Conservation (phyloP, 331 rosid species). For the Spiraea crenata region DNA sequence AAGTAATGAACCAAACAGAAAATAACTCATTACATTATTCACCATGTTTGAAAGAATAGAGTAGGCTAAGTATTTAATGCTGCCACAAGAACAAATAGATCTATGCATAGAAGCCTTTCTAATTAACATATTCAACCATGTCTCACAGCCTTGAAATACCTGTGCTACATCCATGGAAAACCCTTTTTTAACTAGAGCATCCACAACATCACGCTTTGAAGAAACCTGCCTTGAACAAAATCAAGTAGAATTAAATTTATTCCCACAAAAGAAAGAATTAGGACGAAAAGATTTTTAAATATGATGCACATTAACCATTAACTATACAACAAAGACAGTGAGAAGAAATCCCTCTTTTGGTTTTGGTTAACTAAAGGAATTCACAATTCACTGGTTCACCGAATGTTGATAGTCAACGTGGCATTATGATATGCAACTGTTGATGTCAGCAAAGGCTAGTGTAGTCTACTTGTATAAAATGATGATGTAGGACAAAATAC, state of each 20-base stretch:
- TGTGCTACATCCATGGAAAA: constrained; percentile 90
- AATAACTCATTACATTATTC: not conserved
- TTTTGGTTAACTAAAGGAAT: not conserved
- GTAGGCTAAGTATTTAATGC: not conserved
- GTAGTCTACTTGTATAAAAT: too few species aligned
- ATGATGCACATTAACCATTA: not conserved
- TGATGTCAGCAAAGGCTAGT: too few species aligned
- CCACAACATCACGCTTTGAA: constrained; percentile 64
- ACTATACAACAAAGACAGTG: not conserved
- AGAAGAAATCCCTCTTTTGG: not conserved
- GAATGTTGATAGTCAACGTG: not conserved
- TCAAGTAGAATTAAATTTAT: constrained; percentile 9
- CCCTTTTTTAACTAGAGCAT: constrained; percentile 62
- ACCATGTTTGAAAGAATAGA: not conserved
- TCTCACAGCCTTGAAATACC: constrained; percentile 36
- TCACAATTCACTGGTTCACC: not conserved
- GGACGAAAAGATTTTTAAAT: not conserved
- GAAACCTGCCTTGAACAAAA: constrained; percentile 51
- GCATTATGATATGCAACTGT: not conserved
- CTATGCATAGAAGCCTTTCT: not conserved
- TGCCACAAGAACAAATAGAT: not conserved
- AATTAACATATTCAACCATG: not conserved
- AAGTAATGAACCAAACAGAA: not conserved
- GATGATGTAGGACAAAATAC: too few species aligned
- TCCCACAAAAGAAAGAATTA: constrained; percentile 4